These are phyloP conservation scores for Lactifluus echinatus DNA, from an alignment of 768 basidiomycete species.

Conservation along the genomic window DNA sequence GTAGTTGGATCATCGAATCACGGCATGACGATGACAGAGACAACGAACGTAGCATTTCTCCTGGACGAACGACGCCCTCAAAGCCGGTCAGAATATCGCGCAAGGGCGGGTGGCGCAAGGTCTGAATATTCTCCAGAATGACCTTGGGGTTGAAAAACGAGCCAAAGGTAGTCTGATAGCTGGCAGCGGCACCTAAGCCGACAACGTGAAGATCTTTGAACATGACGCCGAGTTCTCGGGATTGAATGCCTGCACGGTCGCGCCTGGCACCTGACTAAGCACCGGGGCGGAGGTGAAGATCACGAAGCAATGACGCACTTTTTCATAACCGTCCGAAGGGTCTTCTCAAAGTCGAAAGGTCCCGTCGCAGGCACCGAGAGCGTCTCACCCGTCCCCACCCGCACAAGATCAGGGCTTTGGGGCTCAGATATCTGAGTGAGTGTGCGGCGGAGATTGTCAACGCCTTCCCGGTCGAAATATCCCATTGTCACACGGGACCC, in stretches of 20 bases:
- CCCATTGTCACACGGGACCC: conserved; percentile 32
- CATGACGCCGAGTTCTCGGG: conserved; percentile 50
- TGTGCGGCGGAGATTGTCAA: conserved; percentile 32
- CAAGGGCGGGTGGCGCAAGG: conserved; percentile 49
- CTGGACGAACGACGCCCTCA: conserved; percentile 48
- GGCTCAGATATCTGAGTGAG: conserved; percentile 24
- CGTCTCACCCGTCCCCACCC: conserved; percentile 20
- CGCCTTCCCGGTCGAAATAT: conserved; percentile 48
- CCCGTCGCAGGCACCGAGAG: conserved; percentile 20
- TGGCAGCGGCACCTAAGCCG: conserved; percentile 48
- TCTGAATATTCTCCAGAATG: conserved; percentile 36
- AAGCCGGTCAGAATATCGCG: conserved; percentile 47
- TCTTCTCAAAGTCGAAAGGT: conserved; percentile 27
- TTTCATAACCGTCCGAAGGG: conserved; percentile 22
- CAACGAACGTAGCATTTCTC: conserved; percentile 61
- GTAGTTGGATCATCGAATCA: not conserved
- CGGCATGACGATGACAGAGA: not conserved
- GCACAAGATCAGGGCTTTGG: too few species aligned
- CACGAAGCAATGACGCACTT: conserved; percentile 14
- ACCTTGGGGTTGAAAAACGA: conserved; percentile 49
- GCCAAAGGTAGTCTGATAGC: conserved; percentile 51
- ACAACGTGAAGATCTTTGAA: conserved; percentile 53
- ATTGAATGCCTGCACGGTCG: conserved; percentile 40
- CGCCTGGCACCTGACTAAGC: conserved; percentile 28
- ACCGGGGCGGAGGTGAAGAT: not conserved